Percentiles rank a stretch among this genome's conserved stretches.
Conservation (phyloP, 768 basidiomycete genomes). For the Tylopilus intermedius region DNA sequence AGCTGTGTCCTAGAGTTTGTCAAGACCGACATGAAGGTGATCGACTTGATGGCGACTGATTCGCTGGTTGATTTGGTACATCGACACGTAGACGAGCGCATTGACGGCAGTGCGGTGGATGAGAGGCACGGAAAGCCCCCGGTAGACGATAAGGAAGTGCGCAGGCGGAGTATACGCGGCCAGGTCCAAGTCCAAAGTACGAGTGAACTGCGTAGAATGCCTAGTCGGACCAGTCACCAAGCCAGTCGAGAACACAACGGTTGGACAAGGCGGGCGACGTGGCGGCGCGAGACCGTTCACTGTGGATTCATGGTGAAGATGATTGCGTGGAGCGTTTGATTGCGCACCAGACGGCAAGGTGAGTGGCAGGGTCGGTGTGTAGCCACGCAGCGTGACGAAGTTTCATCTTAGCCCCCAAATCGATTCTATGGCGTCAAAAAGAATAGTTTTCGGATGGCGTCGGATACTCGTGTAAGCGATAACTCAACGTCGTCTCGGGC, state of each 20-base stretch:
- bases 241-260: constrained; percentile 99
- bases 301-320: constrained; percentile 99
- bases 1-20: constrained; percentile 94
- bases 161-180: constrained; percentile 73
- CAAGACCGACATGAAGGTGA: constrained; percentile 95
- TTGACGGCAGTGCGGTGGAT: constrained; percentile 89
- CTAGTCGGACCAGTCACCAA: constrained; percentile 98
- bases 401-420: constrained; percentile 64
- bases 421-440: constrained; percentile 98
- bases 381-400: too few species aligned
- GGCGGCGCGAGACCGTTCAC: constrained; percentile 94
- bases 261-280: constrained; percentile 98
- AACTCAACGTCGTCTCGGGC: constrained; percentile 45
- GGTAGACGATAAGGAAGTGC: constrained; percentile 86
- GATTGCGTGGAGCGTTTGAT: constrained; percentile 94
- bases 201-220: constrained; percentile 96
- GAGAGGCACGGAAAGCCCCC: constrained; percentile 80
- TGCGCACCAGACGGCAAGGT: constrained; percentile 74
- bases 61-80: constrained; percentile 84
- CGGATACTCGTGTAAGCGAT: constrained; percentile 78
- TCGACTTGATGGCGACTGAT: constrained; percentile 91
- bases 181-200: constrained; percentile 87
- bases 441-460: constrained; percentile 99
- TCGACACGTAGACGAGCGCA: constrained; percentile 84
- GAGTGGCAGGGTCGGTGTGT: not conserved